Conservation (phyloP, 2,329 filamentous ascomycete species). For the Neopestalotiopsis rosae region DNA sequence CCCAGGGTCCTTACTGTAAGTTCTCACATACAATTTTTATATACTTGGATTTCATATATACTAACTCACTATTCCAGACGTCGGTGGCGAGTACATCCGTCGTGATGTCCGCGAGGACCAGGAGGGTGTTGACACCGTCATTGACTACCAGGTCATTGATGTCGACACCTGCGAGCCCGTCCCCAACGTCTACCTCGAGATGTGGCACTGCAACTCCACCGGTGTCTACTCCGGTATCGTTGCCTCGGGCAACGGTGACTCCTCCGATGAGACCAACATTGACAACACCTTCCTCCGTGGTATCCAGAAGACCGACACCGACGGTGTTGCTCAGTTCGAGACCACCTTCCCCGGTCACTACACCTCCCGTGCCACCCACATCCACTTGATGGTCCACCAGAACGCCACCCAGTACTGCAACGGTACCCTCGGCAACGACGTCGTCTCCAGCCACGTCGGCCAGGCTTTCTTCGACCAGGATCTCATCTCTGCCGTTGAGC, state of each 20-base stretch:
- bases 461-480: slow-evolving; percentile 70
- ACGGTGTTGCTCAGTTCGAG: slow-evolving; percentile 48
- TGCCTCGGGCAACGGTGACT: slow-evolving; percentile 46
- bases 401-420: slow-evolving; percentile 43
- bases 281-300: slow-evolving; percentile 48
- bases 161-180: slow-evolving; percentile 58
- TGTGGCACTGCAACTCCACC: slow-evolving; percentile 52
- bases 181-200: slow-evolving; percentile 53
- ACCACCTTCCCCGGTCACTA: slow-evolving; percentile 53
- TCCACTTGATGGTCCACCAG: slow-evolving; percentile 53
- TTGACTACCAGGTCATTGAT: slow-evolving; percentile 61
- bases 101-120: slow-evolving; percentile 52
- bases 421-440: slow-evolving; percentile 54
- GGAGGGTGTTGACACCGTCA: slow-evolving; percentile 50
- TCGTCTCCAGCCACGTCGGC: slow-evolving; percentile 61
- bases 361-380: slow-evolving; percentile 50
- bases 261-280: slow-evolving; percentile 43
- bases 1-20: slow-evolving; percentile 58
- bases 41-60: not conserved
- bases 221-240: slow-evolving; percentile 54
- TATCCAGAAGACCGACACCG: slow-evolving; percentile 43
- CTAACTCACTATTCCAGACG: slow-evolving; percentile 35
- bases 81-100: slow-evolving; percentile 56
- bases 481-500: slow-evolving; percentile 46
- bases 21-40: not conserved